phyloP scores from a whole-genome alignment of 192 early-diverging fungal species.

The Coemansia reversa region DNA sequence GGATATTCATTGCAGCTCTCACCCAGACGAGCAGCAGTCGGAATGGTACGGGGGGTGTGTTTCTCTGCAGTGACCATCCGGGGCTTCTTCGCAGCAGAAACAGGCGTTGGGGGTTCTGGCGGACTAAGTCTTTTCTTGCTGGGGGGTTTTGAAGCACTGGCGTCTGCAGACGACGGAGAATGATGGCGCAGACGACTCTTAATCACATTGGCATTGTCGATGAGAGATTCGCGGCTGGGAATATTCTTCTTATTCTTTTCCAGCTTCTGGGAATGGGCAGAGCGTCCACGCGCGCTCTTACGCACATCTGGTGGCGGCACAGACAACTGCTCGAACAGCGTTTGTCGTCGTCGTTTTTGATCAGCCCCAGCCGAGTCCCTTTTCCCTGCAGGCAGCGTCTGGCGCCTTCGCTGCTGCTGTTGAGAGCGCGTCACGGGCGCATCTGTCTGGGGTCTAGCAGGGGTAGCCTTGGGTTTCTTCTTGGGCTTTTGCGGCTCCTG shows the following conservation, averaged over 20 bases:
- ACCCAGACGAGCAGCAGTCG: slow-evolving; percentile 12
- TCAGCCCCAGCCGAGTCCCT: not conserved
- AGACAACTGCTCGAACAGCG: slow-evolving; percentile 45
- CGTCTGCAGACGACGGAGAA: not conserved
- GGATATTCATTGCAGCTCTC: slow-evolving; percentile 13
- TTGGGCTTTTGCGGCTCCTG: not conserved
- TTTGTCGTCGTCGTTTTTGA: slow-evolving; percentile 21
- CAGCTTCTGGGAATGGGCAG: slow-evolving; percentile 1
- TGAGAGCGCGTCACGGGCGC: too few relatives aligned
- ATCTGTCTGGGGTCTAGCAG: not conserved
- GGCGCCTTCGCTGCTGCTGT: too few relatives aligned
- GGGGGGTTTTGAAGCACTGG: not conserved
- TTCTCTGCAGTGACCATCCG: too few relatives aligned
- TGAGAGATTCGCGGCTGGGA: slow-evolving; percentile 14
- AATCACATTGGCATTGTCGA: slow-evolving; percentile 33
- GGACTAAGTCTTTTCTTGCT: not conserved
- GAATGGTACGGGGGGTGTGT: not conserved
- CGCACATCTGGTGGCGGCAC: slow-evolving; percentile 45
- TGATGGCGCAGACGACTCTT: not conserved
- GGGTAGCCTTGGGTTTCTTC: not conserved
- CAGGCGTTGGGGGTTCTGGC: too few relatives aligned
- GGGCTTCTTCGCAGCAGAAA: too few relatives aligned
- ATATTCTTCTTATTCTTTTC: not conserved
- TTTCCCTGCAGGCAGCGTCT: not conserved
- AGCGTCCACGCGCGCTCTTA: not conserved